Conservation (phyloP, 768 basidiomycete genomes). For the Lactarius tabidus region DNA sequence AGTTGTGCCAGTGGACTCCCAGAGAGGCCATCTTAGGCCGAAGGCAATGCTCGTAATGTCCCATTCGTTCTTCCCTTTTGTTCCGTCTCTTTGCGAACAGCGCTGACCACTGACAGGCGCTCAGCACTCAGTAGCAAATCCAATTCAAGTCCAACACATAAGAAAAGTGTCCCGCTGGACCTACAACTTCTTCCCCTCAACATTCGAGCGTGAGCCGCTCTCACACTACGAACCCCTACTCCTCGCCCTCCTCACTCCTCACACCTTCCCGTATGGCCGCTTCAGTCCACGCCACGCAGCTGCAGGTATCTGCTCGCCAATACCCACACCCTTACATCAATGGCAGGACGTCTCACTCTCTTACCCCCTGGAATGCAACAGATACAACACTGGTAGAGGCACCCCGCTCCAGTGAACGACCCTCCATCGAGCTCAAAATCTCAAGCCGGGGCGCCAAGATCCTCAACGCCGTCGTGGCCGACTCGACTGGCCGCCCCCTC, state of each 20-base stretch:
- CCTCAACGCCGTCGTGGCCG: slow-evolving; percentile 3
- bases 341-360: not conserved
- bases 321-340: not conserved
- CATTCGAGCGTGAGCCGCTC: slow-evolving; percentile 8
- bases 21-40: no score
- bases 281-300: not conserved
- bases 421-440: slow-evolving; percentile 16
- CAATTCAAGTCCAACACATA: no score
- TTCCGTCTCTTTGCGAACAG: no score
- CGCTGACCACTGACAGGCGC: no score
- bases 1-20: no score
- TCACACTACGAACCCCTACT: not conserved
- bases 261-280: slow-evolving; percentile 6
- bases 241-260: no score
- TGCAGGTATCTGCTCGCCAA: slow-evolving; percentile 19
- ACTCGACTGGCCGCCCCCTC: not conserved
- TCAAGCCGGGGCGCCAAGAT: slow-evolving; percentile 5
- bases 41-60: no score
- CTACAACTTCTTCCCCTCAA: not conserved
- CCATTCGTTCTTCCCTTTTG: no score
- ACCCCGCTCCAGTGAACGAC: not conserved
- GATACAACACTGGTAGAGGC: slow-evolving; percentile 4
- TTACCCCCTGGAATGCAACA: slow-evolving; percentile 5
- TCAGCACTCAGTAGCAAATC: not conserved
- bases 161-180: not conserved